Conservation (phyloP, 2,329 filamentous ascomycete species). For the Grosmannia huntii region DNA sequence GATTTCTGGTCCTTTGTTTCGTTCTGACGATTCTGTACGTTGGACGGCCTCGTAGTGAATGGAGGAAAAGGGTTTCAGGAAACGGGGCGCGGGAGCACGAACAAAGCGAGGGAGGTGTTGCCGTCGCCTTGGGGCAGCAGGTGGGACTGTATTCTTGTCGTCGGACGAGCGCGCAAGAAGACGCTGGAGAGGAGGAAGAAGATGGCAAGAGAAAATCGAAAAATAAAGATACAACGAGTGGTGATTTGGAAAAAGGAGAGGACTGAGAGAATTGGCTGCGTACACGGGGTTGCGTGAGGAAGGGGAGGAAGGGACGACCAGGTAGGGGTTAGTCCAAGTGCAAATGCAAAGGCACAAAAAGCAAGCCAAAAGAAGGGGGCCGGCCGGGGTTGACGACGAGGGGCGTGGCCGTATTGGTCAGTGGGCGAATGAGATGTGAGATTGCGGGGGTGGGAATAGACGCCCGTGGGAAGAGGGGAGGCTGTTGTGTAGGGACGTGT, state of each 20-base stretch:
- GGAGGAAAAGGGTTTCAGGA: background rate
- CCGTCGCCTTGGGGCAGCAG: background rate
- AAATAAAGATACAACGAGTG: background rate
- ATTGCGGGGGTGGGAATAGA: background rate
- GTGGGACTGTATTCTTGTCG: background rate
- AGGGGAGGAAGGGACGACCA: background rate
- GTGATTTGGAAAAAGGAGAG: background rate
- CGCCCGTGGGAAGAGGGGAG: background rate
- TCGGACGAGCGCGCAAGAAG: background rate
- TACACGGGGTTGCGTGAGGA: background rate
- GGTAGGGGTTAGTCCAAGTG: background rate
- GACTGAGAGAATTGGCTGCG: background rate
- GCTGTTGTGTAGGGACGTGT: background rate
- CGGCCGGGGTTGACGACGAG: background rate
- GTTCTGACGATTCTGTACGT: background rate
- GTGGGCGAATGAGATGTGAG: background rate
- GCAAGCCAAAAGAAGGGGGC: background rate
- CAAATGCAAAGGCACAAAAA: background rate
- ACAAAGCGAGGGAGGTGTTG: background rate
- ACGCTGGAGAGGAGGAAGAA: background rate
- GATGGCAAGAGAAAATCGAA: background rate
- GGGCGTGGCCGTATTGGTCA: background rate
- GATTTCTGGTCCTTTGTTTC: background rate
- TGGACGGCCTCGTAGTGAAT: background rate
- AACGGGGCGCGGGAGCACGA: background rate